Evolutionary conservation across 1,284 basidiomycete genomes (phyloP).

Genomic region (Austroboletus niveus): DNA sequence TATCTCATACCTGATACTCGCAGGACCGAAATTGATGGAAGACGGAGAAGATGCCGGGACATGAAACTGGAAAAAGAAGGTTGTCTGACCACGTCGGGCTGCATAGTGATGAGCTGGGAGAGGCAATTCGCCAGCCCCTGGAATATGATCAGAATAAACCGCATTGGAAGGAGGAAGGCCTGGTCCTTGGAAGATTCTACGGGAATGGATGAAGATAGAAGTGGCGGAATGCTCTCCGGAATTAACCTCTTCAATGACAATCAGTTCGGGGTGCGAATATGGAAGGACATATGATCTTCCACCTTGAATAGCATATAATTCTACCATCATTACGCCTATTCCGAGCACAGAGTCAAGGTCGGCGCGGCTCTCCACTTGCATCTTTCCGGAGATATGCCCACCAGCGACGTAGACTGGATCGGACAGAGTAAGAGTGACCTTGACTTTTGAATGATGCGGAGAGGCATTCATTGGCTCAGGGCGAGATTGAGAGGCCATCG

Average conservation of each 20-base stretch:
- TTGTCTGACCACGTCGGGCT: conserved; percentile 66
- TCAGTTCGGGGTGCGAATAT: conserved; percentile 1
- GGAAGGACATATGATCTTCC: background rate
- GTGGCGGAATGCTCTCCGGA: conserved; percentile 76
- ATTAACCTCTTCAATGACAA: conserved; percentile 52
- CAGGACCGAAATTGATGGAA: conserved; percentile 66
- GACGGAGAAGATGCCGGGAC: conserved; percentile 63
- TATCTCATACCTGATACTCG: conserved; percentile 66
- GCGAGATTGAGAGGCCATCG: conserved; percentile 33
- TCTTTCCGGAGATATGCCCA: conserved; percentile 61
- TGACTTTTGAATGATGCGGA: conserved; percentile 71
- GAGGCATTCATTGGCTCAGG: conserved; percentile 78
- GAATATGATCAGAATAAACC: conserved; percentile 51
- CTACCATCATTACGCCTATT: conserved; percentile 70
- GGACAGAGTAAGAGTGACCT: conserved; percentile 56
- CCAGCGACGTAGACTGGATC: conserved; percentile 64
- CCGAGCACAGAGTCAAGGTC: conserved; percentile 61
- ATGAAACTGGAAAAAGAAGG: conserved; percentile 72
- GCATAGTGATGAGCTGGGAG: conserved; percentile 63
- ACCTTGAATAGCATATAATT: conserved; percentile 74
- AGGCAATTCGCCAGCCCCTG: conserved; percentile 50
- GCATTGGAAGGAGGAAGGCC: conserved; percentile 79
- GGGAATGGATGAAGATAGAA: conserved; percentile 66
- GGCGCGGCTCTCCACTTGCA: conserved; percentile 73
- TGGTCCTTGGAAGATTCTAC: conserved; percentile 72